phyloP scores from a whole-genome alignment of 2,329 filamentous ascomycete species.

The Diplodia intermedia region DNA sequence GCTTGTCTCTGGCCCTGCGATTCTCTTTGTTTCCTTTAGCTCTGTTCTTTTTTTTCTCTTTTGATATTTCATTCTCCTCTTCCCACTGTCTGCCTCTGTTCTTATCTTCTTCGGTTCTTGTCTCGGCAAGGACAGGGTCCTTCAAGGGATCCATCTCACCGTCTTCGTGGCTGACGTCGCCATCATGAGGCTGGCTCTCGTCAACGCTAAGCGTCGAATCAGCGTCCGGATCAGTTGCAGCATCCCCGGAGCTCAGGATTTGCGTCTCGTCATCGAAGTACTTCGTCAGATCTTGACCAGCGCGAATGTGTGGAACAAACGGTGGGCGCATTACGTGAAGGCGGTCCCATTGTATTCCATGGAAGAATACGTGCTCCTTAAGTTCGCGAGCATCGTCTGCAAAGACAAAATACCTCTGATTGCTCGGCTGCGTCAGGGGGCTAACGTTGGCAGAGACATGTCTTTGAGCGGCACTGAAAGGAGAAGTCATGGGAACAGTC shows the following conservation, averaged over 20 bases:
- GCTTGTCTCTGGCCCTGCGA: constrained; percentile 82
- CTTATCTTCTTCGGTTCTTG: not conserved
- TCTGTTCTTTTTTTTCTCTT: constrained; percentile 1
- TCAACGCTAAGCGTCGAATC: not conserved
- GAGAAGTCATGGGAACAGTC: not conserved
- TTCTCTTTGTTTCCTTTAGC: constrained; percentile 67
- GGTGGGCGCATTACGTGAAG: constrained; percentile 76
- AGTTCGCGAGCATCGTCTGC: constrained; percentile 87
- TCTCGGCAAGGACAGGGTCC: not conserved
- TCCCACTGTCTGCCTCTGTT: not conserved
- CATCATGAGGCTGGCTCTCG: not conserved
- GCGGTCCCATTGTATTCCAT: constrained; percentile 76
- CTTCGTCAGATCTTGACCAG: constrained; percentile 66
- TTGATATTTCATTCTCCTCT: not conserved
- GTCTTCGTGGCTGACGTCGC: too few species aligned
- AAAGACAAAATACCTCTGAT: constrained; percentile 69
- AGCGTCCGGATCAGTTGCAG: not conserved
- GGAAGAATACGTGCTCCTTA: constrained; percentile 87
- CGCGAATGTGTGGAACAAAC: constrained; percentile 74
- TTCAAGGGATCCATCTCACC: not conserved
- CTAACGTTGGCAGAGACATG: constrained; percentile 19
- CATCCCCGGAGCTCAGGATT: constrained; percentile 51
- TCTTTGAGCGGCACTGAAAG: constrained; percentile 35
- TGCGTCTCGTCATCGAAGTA: constrained; percentile 88
- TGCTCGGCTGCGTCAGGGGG: constrained; percentile 50